These are phyloP conservation scores for Neurospora sp. DNA, from an alignment of 495 filamentous ascomycete species.

Conservation along the genomic window DNA sequence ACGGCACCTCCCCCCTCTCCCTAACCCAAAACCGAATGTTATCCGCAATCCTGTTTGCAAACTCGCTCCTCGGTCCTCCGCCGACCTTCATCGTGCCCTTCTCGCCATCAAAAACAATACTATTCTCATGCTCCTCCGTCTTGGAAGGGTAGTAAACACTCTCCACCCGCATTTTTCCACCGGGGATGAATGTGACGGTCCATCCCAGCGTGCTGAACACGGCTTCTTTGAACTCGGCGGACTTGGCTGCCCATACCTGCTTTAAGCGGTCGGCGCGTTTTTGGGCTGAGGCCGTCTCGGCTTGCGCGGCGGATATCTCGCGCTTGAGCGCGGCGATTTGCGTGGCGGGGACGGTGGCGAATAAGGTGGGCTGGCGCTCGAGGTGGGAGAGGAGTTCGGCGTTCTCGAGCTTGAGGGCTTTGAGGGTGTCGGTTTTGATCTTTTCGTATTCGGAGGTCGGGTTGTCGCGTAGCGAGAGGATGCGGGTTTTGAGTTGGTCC, in stretches of 20 bases:
- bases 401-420: conserved; percentile 73
- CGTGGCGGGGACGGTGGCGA: conserved; percentile 57
- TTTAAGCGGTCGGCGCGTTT: conserved; percentile 78
- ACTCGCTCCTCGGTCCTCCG: conserved; percentile 75
- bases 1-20: conserved; percentile 80
- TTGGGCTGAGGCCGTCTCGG: conserved; percentile 68
- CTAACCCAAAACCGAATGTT: conserved; percentile 91
- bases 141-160: conserved; percentile 61
- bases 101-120: conserved; percentile 94
- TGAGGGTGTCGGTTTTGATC: conserved; percentile 69
- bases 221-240: conserved; percentile 85
- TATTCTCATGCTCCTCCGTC: conserved; percentile 69
- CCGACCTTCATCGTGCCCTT: conserved; percentile 94
- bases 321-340: conserved; percentile 62
- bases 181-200: conserved; percentile 86
- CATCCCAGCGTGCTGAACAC: conserved; percentile 82
- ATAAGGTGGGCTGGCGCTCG: conserved; percentile 35
- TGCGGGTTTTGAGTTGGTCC: conserved; percentile 64
- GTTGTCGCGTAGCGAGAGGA: conserved; percentile 81
- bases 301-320: conserved; percentile 60
- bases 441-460: conserved; percentile 75
- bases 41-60: conserved; percentile 72
- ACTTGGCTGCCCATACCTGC: conserved; percentile 81
- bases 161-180: conserved; percentile 82
- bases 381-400: conserved; percentile 68